Base-by-base conservation (phyloP, 2,329 filamentous ascomycete genomes). In the Claviceps fusiformis region DNA sequence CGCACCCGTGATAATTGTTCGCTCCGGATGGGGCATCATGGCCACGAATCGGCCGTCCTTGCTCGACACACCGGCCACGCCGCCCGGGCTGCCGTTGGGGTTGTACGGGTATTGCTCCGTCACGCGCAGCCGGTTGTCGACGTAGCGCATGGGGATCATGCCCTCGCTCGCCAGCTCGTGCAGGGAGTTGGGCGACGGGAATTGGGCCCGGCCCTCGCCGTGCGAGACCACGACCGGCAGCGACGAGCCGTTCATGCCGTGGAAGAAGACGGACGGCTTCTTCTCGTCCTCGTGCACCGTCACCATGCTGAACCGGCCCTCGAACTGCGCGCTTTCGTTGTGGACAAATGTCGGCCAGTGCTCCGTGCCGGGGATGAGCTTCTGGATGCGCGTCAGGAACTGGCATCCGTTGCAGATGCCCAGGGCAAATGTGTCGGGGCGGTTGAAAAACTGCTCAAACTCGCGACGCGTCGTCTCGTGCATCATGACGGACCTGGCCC, bases 401-500 rank as follows among this genome's bases (percentile, higher is more conserved):
- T 98, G 93, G 67, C 93, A 97, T 52, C 93, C 93, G 68, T 98
- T 98, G 79, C 93, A 97, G 39, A 97, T 89, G 62, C 93, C 93
- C 0, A 98, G 79, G 0, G 89, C 78, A 70, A 98, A 97, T 0
- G 93, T 97, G 67, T 96, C 89, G 5, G 84, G 80, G 35, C 93
- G 82, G 61, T 83, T 79, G 73, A 97, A 97, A 79, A 96, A 97
- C 51, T 75, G 71, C 63, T 86, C 75, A 72, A 97, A 96, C 62
- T 92, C 87, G 56, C 78, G 76, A 46, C 90, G 82, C 2, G 80
- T 78, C 46, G 85, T 85, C 56, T 85, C 80, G 71, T 97, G 89
- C 68, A 95, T 80, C 19, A 97, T 79, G 44, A 97, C 90, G 2
- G 87, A 92, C 71, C 95, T 91, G 5, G 93, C 89, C 93, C 93